These are phyloP conservation scores for Ophiostoma quercus DNA, from an alignment of 2,329 filamentous ascomycete genomes.

Conservation along the genomic window DNA sequence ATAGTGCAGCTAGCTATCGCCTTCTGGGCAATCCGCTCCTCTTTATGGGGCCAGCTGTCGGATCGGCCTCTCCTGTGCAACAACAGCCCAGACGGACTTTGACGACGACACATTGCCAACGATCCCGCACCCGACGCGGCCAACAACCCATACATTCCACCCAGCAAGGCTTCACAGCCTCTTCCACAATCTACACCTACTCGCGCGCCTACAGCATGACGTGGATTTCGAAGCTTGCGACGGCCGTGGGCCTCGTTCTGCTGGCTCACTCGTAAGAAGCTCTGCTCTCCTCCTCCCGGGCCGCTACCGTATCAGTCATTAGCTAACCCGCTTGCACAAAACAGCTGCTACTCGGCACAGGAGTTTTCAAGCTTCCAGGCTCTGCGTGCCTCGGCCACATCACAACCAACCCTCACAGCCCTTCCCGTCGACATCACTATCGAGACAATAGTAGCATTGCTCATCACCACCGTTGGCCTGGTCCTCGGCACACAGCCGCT, in stretches of 20 bases:
- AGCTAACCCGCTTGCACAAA: constrained; percentile 12
- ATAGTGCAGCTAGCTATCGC: not conserved
- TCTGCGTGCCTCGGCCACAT: constrained; percentile 35
- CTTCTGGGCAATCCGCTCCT: not conserved
- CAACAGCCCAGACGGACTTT: not conserved
- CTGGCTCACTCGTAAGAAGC: constrained; percentile 76
- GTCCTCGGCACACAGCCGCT: constrained; percentile 72
- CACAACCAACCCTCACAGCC: constrained; percentile 41
- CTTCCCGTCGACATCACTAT: constrained; percentile 82
- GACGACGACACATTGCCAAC: not conserved
- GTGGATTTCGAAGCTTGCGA: constrained; percentile 64
- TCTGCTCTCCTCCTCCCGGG: not conserved
- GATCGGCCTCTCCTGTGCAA: not conserved
- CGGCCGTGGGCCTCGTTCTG: constrained; percentile 68
- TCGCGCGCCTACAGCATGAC: constrained; percentile 49
- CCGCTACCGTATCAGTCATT: not conserved
- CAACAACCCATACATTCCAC: not conserved
- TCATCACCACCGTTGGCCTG: constrained; percentile 77
- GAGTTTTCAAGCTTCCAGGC: constrained; percentile 77
- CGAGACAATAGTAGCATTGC: constrained; percentile 74
- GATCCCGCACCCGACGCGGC: not conserved
- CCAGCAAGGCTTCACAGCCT: not conserved
- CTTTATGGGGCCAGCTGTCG: not conserved
- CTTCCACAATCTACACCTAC: not conserved
- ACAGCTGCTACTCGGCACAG: constrained; percentile 90